Base-by-base conservation (phyloP, 805 yeast genomes). In the Suhomyces tanzawaensis region DNA sequence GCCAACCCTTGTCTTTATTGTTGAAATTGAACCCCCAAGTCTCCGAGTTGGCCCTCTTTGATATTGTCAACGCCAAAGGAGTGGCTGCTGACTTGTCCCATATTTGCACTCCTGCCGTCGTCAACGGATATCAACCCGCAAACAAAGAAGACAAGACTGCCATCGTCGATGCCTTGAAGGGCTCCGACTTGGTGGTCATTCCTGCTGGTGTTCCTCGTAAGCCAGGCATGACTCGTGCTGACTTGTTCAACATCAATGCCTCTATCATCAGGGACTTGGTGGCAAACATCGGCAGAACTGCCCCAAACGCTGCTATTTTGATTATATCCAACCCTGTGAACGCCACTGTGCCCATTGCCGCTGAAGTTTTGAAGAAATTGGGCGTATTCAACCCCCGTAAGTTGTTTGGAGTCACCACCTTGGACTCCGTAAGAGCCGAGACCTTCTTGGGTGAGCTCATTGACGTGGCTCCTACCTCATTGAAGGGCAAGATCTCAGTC, bases 121-220 rank as follows among this genome's bases (percentile, higher is more conserved):
- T 69, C 17, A 57, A 58, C 3, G 72, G 74, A 3, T 55, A 63
- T 48, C 73, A 65, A 48, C 74, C 74, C 12, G 42, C 51, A 7
- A 51, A 54, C 35, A 69, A 69, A 39, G 60, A 59, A 11, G 74
- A 69, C 46, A 58, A 54, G 17, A 43, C 57, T 12, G 69, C 73
- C 11, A 53, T 69, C 15, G 47, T 48, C 7, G 60, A 48, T 2
- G 72, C 74, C 7, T 58, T 69, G 50, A 58, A 45, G 37, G 67
- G 60, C 7, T 51, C 71, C 7, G 62, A 67, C 31, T 51, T 69
- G 43, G 74, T 69, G 29, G 53, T 69, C 13, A 69, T 69, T 35
- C 74, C 74, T 9, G 74, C 74, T 16, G 74, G 74, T 19, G 72
- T 69, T 9, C 74, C 74, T 17, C 63, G 74, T 50, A 69, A 69